phyloP scores from a whole-genome alignment of 768 basidiomycete genomes.

The Brasilioporus rufonigricans region DNA sequence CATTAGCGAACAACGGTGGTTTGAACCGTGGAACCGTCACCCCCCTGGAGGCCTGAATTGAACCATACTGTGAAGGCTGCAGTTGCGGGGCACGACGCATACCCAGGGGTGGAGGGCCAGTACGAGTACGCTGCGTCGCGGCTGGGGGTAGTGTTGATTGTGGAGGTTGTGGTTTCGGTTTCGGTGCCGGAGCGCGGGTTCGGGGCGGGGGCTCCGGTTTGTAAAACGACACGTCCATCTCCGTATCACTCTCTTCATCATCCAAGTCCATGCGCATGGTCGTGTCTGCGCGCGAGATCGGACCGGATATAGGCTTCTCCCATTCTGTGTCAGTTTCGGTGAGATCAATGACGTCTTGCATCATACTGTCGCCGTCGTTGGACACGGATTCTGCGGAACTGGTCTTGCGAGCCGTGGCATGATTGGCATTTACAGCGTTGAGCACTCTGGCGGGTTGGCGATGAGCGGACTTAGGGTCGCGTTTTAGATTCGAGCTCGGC shows the following conservation, averaged over 20 bases:
- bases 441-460: neutral
- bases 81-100: slow-evolving; percentile 26
- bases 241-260: slow-evolving; percentile 9
- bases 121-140: slow-evolving; percentile 14
- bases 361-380: slow-evolving; percentile 7
- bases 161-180: slow-evolving; percentile 1
- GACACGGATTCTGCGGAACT: neutral
- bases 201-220: neutral
- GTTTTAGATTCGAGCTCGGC: slow-evolving; percentile 10
- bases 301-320: slow-evolving; percentile 1
- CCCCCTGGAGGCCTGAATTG: slow-evolving; percentile 20
- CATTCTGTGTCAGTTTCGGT: slow-evolving; percentile 19
- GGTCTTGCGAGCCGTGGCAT: neutral
- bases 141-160: slow-evolving; percentile 2
- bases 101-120: slow-evolving; percentile 26
- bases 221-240: slow-evolving; percentile 21
- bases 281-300: slow-evolving; percentile 1
- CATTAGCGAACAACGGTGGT: slow-evolving; percentile 23
- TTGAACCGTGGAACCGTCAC: slow-evolving; percentile 25
- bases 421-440: neutral
- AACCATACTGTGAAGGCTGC: slow-evolving; percentile 18
- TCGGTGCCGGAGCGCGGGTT: neutral
- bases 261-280: slow-evolving; percentile 18
- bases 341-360: slow-evolving; percentile 23
- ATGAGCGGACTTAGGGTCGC: slow-evolving; percentile 4